Conservation (phyloP, 1,139 yeast genomes). For the Eremothecium cymbalariae region DNA sequence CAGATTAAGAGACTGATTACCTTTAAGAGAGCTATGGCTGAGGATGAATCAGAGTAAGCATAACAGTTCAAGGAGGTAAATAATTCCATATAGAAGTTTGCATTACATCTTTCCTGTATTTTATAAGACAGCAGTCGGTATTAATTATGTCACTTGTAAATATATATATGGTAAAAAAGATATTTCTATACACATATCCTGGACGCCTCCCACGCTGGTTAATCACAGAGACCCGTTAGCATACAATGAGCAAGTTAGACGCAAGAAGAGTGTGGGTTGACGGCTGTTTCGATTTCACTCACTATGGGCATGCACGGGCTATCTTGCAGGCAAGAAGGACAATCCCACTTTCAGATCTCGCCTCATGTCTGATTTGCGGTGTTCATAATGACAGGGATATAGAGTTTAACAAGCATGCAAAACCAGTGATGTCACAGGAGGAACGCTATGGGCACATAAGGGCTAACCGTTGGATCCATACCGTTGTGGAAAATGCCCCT, state of each 20-base stretch:
- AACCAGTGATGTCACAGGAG: conserved; percentile 77
- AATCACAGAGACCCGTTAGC: too few relatives aligned
- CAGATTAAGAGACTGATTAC: conserved; percentile 65
- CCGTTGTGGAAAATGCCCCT: conserved; percentile 72
- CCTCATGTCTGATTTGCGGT: conserved; percentile 68
- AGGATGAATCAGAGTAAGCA: too few relatives aligned
- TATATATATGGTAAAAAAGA: too few relatives aligned
- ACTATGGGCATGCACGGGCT: conserved; percentile 97
- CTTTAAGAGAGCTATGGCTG: conserved; percentile 36
- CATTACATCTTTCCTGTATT: not conserved
- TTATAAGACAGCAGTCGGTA: not conserved
- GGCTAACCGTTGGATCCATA: conserved; percentile 85
- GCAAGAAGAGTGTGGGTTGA: conserved; percentile 69
- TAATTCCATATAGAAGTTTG: too few relatives aligned
- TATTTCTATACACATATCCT: too few relatives aligned
- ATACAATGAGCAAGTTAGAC: conserved; percentile 9
- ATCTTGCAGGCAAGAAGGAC: conserved; percentile 67
- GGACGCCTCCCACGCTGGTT: too few relatives aligned
- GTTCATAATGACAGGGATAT: conserved; percentile 91
- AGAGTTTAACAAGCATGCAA: conserved; percentile 65
- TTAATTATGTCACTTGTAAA: too few relatives aligned
- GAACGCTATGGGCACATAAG: conserved; percentile 79
- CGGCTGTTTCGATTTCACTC: conserved; percentile 96
- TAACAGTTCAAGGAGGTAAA: not conserved
- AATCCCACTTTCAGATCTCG: conserved; percentile 27